Base-by-base conservation (phyloP, 2,329 filamentous ascomycete genomes). In the Trichophyton schoenleinii region DNA sequence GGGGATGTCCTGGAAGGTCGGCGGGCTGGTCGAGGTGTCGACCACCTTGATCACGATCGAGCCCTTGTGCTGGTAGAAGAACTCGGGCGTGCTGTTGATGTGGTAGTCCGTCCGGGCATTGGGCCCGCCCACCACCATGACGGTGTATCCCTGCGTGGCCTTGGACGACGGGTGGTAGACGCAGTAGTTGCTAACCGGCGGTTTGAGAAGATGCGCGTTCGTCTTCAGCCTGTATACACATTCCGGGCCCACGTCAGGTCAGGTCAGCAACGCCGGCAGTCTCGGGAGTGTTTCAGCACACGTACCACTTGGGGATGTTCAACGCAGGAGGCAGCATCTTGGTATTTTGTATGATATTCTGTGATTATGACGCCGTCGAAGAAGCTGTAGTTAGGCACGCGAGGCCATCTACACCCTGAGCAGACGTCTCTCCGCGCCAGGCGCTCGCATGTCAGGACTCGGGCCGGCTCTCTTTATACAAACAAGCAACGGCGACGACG, bases 71-170 rank as follows among this genome's bases (percentile, higher is more conserved):
- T 97, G 92, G 81, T 94, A 97, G 84, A 97, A 99, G 87, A 91
- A 97, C 75, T 97, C 94, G 11, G 94, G 86, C 0, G 92, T 97
- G 69, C 85, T 80, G 80, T 97, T 97, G 82, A 97, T 92, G 81
- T 97, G 94, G 80, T 96, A 99, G 80, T 97, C 94, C 61, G 91
- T 96, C 66, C 94, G 86, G 64, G 89, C 89, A 75, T 97, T 97
- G 70, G 94, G 94, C 11, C 94, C 94, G 72, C 94, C 94, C 64
- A 99, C 91, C 68, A 96, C 91, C 87, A 78, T 78, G 65, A 91
- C 91, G 70, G 96, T 97, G 73, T 95, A 91, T 34, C 94, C 94
- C 70, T 91, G 88, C 64, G 96, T 94, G 66, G 92, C 89, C 79
- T 71, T 69, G 4, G 70, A 72, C 44, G 74, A 73, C 2, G 73